phyloP scores from a whole-genome alignment of 2,329 filamentous ascomycete genomes.

The Cytospora piceae region DNA sequence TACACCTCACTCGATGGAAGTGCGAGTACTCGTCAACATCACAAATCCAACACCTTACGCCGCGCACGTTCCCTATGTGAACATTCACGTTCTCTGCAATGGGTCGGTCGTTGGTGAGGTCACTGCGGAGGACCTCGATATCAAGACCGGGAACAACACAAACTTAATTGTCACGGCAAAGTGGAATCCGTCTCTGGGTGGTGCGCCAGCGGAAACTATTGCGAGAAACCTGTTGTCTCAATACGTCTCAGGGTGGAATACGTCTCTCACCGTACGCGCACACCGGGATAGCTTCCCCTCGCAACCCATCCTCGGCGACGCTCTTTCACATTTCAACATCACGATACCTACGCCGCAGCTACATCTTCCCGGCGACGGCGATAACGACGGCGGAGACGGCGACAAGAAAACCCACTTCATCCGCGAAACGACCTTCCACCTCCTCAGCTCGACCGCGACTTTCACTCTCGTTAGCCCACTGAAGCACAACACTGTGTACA shows the following conservation, averaged over 20 bases:
- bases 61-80: slow-evolving; percentile 78
- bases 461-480: slow-evolving; percentile 85
- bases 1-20: slow-evolving; percentile 68
- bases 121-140: slow-evolving; percentile 63
- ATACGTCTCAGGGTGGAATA: slow-evolving; percentile 88
- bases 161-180: slow-evolving; percentile 68
- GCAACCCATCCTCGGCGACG: slow-evolving; percentile 71
- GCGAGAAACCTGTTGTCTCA: slow-evolving; percentile 78
- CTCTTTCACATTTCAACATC: slow-evolving; percentile 72
- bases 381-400: slow-evolving; percentile 41
- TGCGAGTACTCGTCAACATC: slow-evolving; percentile 76
- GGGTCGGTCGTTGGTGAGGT: slow-evolving; percentile 76
- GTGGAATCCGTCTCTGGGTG: slow-evolving; percentile 75
- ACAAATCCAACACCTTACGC: slow-evolving; percentile 91
- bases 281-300: slow-evolving; percentile 75
- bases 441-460: slow-evolving; percentile 82
- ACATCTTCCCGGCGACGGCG: slow-evolving; percentile 52
- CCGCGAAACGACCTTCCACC: slow-evolving; percentile 81
- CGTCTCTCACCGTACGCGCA: slow-evolving; percentile 72
- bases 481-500: slow-evolving; percentile 69
- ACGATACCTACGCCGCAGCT: slow-evolving; percentile 74
- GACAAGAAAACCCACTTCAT: slow-evolving; percentile 70
- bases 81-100: slow-evolving; percentile 76
- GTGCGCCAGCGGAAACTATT: slow-evolving; percentile 60
- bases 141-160: slow-evolving; percentile 73